Evolutionary conservation across 1,284 basidiomycete species (phyloP).

Genomic region (Trichosporon coremiiforme): DNA sequence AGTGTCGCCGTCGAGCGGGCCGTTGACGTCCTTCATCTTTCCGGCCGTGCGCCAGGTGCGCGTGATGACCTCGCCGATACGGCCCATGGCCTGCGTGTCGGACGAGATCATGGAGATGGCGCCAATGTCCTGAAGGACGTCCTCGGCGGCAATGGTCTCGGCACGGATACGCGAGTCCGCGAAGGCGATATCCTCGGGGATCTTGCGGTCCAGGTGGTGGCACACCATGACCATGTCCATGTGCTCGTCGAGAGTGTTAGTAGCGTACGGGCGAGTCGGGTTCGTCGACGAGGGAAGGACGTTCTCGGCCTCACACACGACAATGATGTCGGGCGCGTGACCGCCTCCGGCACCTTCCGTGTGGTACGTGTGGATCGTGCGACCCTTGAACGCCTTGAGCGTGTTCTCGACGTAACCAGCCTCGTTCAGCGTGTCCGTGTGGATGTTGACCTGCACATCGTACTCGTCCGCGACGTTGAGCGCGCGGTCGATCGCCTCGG

Average conservation of each 20-base stretch:
- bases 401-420: constrained; percentile 74
- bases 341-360: constrained; percentile 94
- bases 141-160: constrained; percentile 97
- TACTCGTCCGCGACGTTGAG: constrained; percentile 85
- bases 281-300: constrained; percentile 98
- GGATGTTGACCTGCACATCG: constrained; percentile 97
- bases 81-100: constrained; percentile 97
- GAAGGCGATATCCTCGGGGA: constrained; percentile 91
- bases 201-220: constrained; percentile 84
- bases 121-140: constrained; percentile 90
- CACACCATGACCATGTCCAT: constrained; percentile 96
- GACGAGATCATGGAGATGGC: constrained; percentile 96
- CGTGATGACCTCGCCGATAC: constrained; percentile 90
- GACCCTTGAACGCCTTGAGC: constrained; percentile 82
- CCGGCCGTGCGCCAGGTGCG: constrained; percentile 96
- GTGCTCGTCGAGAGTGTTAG: constrained; percentile 95
- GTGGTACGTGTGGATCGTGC: constrained; percentile 98
- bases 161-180: constrained; percentile 96
- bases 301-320: constrained; percentile 85
- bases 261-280: constrained; percentile 88
- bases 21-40: constrained; percentile 83
- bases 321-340: constrained; percentile 97
- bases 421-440: constrained; percentile 95
- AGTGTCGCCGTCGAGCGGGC: constrained; percentile 72
- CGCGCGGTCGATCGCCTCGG: constrained; percentile 75